Conservation (phyloP, 805 yeast genomes). For the Barnettozyma siamensis region DNA sequence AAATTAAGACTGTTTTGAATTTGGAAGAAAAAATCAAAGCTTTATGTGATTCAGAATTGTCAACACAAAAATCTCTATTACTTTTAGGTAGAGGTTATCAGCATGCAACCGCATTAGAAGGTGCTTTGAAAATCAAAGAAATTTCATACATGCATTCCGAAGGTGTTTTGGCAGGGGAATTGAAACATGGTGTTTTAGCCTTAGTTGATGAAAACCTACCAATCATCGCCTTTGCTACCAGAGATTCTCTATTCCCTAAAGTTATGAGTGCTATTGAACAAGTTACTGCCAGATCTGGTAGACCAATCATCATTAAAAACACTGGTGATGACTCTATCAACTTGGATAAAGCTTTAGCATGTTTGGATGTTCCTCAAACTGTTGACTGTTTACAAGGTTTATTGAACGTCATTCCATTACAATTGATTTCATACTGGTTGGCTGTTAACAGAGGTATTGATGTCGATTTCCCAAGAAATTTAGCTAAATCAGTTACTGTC, state of each 20-base stretch:
- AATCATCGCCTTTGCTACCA: slow-evolving; percentile 91
- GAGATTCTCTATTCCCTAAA: slow-evolving; percentile 94
- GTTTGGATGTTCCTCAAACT: slow-evolving; percentile 87
- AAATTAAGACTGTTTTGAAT: slow-evolving; percentile 69
- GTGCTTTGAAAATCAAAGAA: slow-evolving; percentile 96
- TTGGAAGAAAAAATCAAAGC: slow-evolving; percentile 70
- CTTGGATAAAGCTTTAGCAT: slow-evolving; percentile 52
- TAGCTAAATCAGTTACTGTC: slow-evolving; percentile 97
- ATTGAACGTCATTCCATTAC: slow-evolving; percentile 89
- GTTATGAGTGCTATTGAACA: slow-evolving; percentile 94
- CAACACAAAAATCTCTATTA: slow-evolving; percentile 79
- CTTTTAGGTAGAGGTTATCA: slow-evolving; percentile 97
- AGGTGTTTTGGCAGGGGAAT: slow-evolving; percentile 98
- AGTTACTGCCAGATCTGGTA: slow-evolving; percentile 95
- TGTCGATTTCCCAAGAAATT: slow-evolving; percentile 97
- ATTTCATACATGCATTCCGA: slow-evolving; percentile 98
- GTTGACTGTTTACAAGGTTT: slow-evolving; percentile 98
- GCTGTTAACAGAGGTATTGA: slow-evolving; percentile 93
- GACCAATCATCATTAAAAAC: slow-evolving; percentile 89
- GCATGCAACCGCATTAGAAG: slow-evolving; percentile 95
- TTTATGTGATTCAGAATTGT: slow-evolving; percentile 67
- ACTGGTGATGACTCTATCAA: slow-evolving; percentile 65
- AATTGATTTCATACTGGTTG: slow-evolving; percentile 93
- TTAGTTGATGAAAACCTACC: slow-evolving; percentile 92
- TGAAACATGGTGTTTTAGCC: slow-evolving; percentile 97